These are phyloP conservation scores for Cryphonectria nitschkei DNA, from an alignment of 2,329 filamentous ascomycete species.

Conservation along the genomic window DNA sequence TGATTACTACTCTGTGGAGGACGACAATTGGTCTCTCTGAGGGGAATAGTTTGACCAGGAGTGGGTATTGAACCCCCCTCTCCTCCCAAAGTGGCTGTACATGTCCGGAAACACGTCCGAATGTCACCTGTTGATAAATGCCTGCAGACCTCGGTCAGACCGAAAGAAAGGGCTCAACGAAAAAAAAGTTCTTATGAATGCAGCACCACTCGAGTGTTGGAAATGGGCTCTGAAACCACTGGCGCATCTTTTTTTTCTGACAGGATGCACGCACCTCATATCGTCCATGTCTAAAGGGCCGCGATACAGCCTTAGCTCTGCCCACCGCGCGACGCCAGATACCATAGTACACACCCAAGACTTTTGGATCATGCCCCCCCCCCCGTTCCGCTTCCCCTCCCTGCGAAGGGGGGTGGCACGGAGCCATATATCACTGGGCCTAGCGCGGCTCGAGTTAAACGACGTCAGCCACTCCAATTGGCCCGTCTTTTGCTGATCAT, in stretches of 20 bases:
- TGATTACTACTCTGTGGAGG: not conserved
- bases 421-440: constrained; percentile 23
- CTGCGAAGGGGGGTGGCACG: constrained; percentile 19
- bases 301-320: not conserved
- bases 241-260: not conserved
- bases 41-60: not conserved
- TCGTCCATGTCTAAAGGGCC: not conserved
- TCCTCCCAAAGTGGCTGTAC: not conserved
- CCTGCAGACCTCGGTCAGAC: constrained; percentile 9
- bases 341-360: not conserved
- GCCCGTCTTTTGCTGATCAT: constrained; percentile 22
- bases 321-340: not conserved
- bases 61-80: not conserved
- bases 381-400: not conserved
- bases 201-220: not conserved
- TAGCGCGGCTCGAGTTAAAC: constrained; percentile 28
- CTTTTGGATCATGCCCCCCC: not conserved
- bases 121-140: constrained; percentile 9
- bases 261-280: not conserved
- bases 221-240: not conserved
- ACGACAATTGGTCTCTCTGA: not conserved
- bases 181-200: not conserved
- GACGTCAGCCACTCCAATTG: constrained; percentile 20
- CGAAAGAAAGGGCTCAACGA: not conserved
- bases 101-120: not conserved